Conservation (phyloP, 345 rosid genomes). For the Cardamine resedifolia region DNA sequence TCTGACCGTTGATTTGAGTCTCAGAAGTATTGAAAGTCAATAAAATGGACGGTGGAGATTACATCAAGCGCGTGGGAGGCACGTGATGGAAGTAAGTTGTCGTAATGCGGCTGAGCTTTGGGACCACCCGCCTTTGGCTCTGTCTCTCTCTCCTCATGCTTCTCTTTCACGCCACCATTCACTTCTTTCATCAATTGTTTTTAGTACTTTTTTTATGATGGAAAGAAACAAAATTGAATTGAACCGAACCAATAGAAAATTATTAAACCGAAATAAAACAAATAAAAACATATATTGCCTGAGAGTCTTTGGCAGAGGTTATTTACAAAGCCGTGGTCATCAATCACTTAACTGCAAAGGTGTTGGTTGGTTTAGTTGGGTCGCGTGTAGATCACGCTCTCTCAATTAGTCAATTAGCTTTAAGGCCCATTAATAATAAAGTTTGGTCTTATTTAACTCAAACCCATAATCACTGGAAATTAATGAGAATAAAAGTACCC, state of each 20-base stretch:
- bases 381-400: slow-evolving; percentile 2
- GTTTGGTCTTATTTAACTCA: background rate
- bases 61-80: slow-evolving; percentile 10
- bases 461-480: background rate
- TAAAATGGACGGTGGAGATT: background rate
- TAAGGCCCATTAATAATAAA: slow-evolving; percentile 9
- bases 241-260: background rate
- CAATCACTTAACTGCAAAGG: background rate
- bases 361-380: slow-evolving; percentile 1
- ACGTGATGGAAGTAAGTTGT: slow-evolving; percentile 23
- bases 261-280: background rate
- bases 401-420: background rate
- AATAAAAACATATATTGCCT: background rate
- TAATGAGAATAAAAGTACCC: background rate
- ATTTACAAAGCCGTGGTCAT: background rate
- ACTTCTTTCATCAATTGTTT: slow-evolving; percentile 1
- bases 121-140: slow-evolving; percentile 33
- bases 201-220: too few species aligned
- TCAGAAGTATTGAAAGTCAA: background rate
- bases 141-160: slow-evolving; percentile 26
- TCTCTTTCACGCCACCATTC: slow-evolving; percentile 41
- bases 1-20: slow-evolving; percentile 18
- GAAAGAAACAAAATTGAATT: background rate
- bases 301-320: background rate
- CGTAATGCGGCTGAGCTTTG: slow-evolving; percentile 27